Base-by-base conservation (phyloP, 805 yeast genomes). In the Candida coquimbonensis region DNA sequence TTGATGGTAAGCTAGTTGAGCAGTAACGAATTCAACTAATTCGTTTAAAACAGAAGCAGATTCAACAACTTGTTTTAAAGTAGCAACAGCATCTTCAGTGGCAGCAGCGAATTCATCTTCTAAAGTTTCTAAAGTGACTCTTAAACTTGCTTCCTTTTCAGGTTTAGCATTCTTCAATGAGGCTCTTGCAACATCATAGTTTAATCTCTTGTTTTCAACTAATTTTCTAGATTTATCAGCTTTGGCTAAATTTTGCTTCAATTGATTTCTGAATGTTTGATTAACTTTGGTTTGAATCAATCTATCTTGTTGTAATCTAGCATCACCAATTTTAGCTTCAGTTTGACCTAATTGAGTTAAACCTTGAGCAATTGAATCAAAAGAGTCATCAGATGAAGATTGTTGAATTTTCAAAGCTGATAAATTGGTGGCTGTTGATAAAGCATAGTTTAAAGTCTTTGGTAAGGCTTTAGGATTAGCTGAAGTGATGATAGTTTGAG, bases 61-160 rank as follows among this genome's bases (percentile, higher is more conserved):
- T 47, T 81, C 81, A 53, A 87, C 76, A 27, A 84, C 90, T 60
- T 82, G 81, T 68, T 82, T 87, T 90, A 87, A 83, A 49, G 83
- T 78, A 36, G 80, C 70, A 45, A 87, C 87, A 36, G 95, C 93
- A 59, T 84, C 93, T 67, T 87, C 96, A 33, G 88, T 88, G 24
- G 90, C 83, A 54, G 85, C 87, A 40, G 93, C 95, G 63, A 87
- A 87, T 59, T 84, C 90, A 59, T 87, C 96, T 68, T 87, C 96
- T 43, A 87, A 80, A 50, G 81, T 77, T 65, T 87, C 95, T 75
- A 87, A 81, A 52, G 80, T 77, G 42, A 81, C 84, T 57, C 90
- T 74, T 49, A 83, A 75, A 42, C 80, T 80, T 16, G 90, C 87
- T 60, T 83, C 83, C 65, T 80, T 80, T 54, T 77, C 82, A 21